These are phyloP conservation scores for Clitopilus hobsonii DNA, from an alignment of 768 basidiomycete species.

Conservation along the genomic window DNA sequence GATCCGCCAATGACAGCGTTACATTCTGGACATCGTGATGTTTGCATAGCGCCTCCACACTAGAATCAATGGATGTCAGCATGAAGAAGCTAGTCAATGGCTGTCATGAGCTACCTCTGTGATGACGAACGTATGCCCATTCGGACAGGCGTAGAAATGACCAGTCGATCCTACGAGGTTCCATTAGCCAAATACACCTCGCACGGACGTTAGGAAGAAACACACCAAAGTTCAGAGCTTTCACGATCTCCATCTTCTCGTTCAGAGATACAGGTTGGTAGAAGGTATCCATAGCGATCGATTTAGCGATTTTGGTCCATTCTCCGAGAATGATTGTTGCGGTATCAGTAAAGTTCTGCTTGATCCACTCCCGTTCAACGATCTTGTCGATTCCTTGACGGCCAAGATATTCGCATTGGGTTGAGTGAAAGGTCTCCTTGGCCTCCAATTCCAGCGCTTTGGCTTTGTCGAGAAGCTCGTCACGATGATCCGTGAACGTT, in stretches of 20 bases:
- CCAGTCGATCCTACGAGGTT: constrained; percentile 29
- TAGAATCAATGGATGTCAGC: constrained; percentile 14
- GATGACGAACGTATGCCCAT: constrained; percentile 63
- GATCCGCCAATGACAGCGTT: constrained; percentile 47
- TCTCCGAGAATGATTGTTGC: constrained; percentile 37
- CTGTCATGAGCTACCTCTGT: constrained; percentile 34
- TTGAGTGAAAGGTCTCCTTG: constrained; percentile 3
- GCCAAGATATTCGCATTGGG: constrained; percentile 10
- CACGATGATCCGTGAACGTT: constrained; percentile 16
- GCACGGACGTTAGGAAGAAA: not conserved
- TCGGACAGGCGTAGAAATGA: constrained; percentile 48
- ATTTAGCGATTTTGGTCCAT: constrained; percentile 37
- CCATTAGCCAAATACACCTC: not conserved
- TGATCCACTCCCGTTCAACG: constrained; percentile 37
- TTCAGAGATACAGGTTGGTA: constrained; percentile 50
- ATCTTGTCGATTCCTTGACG: constrained; percentile 14
- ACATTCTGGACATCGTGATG: constrained; percentile 53
- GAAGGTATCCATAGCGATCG: constrained; percentile 37
- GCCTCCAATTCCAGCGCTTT: not conserved
- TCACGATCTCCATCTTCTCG: constrained; percentile 47
- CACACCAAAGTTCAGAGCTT: constrained; percentile 46
- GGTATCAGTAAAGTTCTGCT: constrained; percentile 31
- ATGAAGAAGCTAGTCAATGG: not conserved
- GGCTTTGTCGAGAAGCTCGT: constrained; percentile 17
- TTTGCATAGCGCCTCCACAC: constrained; percentile 57